These are phyloP conservation scores for Metrosideros polymorpha DNA, from an alignment of 441 rosid genomes.

Conservation along the genomic window DNA sequence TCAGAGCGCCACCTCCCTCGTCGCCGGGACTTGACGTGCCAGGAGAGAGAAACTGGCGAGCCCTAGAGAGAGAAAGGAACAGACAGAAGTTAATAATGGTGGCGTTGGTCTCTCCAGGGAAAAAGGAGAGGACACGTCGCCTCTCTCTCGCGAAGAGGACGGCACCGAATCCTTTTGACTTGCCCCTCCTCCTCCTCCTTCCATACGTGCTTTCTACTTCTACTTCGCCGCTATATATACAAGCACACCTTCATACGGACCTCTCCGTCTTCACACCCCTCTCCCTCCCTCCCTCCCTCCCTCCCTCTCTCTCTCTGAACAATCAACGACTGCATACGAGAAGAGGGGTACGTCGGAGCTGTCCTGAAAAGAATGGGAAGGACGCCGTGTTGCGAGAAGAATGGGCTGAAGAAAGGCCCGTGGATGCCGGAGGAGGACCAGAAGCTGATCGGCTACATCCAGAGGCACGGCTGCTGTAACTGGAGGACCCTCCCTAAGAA, in stretches of 20 bases:
- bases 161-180: constrained; percentile 85
- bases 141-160: constrained; percentile 36
- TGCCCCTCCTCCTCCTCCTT: not conserved
- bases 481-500: constrained; percentile 64
- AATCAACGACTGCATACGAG: not conserved
- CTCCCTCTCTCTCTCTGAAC: not conserved
- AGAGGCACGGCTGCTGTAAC: constrained; percentile 46
- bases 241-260: constrained; percentile 13
- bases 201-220: not conserved
- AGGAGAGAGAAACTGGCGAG: not conserved
- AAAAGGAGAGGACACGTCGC: constrained; percentile 49
- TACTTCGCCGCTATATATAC: constrained; percentile 31
- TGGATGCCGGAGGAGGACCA: constrained; percentile 73
- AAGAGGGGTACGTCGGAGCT: not conserved
- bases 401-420: constrained; percentile 57
- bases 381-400: constrained; percentile 50
- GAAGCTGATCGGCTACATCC: constrained; percentile 37
- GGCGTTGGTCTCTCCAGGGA: not conserved
- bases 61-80: not conserved
- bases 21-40: constrained; percentile 19
- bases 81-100: not conserved
- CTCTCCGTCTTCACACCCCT: not conserved
- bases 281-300: not conserved
- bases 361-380: constrained; percentile 31
- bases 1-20: not conserved